A percentile compares a stretch with the other conserved stretches of the same genome.
Conservation (phyloP, 768 basidiomycete genomes). For the Trametes villosa region DNA sequence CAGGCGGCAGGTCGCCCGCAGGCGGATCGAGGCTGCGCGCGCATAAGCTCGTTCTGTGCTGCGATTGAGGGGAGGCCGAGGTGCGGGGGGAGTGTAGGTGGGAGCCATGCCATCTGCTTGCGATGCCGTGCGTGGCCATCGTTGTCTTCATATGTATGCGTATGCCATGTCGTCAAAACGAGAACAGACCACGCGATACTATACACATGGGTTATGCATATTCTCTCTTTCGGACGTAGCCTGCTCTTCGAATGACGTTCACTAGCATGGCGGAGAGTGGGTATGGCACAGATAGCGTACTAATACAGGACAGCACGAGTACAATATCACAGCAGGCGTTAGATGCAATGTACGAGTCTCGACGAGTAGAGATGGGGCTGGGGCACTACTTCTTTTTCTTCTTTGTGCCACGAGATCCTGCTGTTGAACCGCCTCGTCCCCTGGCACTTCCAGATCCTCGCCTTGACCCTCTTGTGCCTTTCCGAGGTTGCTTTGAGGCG, state of each 20-base stretch:
- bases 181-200: slow-evolving; percentile 23
- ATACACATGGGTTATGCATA: slow-evolving; percentile 27
- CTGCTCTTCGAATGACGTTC: neutral
- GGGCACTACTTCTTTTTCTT: slow-evolving; percentile 49
- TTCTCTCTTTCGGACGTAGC: slow-evolving; percentile 4
- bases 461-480: slow-evolving; percentile 35
- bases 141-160: slow-evolving; percentile 35
- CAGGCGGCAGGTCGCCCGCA: slow-evolving; percentile 85
- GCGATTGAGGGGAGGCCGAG: slow-evolving; percentile 1
- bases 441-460: slow-evolving; percentile 35
- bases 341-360: neutral
- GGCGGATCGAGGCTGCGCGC: slow-evolving; percentile 84
- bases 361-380: neutral
- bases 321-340: slow-evolving; percentile 1
- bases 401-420: slow-evolving; percentile 44
- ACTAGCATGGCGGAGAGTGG: neutral
- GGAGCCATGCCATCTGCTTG: slow-evolving; percentile 24
- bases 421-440: slow-evolving; percentile 34
- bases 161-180: slow-evolving; percentile 35
- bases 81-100: slow-evolving; percentile 22
- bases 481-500: slow-evolving; percentile 30
- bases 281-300: slow-evolving; percentile 1
- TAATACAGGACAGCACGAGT: slow-evolving; percentile 17
- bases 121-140: slow-evolving; percentile 21
- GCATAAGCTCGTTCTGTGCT: slow-evolving; percentile 5